A percentile compares a stretch with the other conserved stretches of the same genome.
phyloP scores from a whole-genome alignment of 768 basidiomycete species.

The Termitomyces sp. region DNA sequence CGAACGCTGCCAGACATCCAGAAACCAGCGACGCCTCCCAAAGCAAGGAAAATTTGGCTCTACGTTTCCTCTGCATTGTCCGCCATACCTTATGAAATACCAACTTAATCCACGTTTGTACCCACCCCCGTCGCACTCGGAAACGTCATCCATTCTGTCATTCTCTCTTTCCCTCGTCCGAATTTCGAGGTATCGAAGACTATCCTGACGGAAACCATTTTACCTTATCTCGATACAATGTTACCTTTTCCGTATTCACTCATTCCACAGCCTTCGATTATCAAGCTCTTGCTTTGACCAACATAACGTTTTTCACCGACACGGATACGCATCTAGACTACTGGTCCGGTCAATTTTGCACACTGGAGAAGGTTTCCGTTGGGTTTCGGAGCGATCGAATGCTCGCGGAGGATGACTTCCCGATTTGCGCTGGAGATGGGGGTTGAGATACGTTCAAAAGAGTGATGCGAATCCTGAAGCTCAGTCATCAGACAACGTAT shows the following conservation, averaged over 20 bases:
- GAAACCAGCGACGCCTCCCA: conserved; percentile 1
- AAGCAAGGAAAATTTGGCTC: conserved; percentile 13
- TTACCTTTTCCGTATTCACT: conserved; percentile 32
- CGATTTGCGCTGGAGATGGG: conserved; percentile 27
- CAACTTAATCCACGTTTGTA: not conserved
- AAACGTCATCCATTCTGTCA: conserved; percentile 24
- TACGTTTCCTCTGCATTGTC: conserved; percentile 16
- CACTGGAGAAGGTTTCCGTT: conserved; percentile 33
- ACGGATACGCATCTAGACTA: conserved; percentile 24
- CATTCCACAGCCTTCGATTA: conserved; percentile 28
- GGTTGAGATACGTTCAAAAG: conserved; percentile 25
- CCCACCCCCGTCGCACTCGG: conserved; percentile 16
- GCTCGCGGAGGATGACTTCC: conserved; percentile 40
- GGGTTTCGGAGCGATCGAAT: conserved; percentile 20
- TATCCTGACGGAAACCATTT: conserved; percentile 22
- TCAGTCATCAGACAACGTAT: conserved; percentile 3
- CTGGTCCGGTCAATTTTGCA: conserved; percentile 30
- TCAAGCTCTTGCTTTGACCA: conserved; percentile 14
- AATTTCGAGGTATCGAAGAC: conserved; percentile 19
- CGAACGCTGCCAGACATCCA: conserved; percentile 9
- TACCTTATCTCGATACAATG: conserved; percentile 24
- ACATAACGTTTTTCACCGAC: conserved; percentile 22
- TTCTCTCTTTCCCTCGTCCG: conserved; percentile 29
- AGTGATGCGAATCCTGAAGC: conserved; percentile 24
- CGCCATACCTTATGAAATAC: conserved; percentile 9